phyloP scores from a whole-genome alignment of 2,329 filamentous ascomycete species.

The Trichoderma citrinoviride region DNA sequence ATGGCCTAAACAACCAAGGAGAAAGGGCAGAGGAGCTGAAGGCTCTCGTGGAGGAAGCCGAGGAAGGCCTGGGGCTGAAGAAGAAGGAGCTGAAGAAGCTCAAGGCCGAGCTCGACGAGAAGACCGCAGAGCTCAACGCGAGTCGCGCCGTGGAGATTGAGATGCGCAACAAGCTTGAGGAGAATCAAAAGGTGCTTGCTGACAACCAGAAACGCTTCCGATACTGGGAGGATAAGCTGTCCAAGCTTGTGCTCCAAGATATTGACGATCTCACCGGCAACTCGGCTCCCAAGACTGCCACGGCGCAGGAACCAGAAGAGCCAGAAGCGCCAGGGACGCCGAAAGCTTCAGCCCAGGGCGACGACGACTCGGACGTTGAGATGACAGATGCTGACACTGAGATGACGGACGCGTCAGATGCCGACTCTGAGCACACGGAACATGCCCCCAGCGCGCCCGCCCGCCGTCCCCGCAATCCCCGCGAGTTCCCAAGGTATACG shows the following conservation, averaged over 20 bases:
- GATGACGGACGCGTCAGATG: slow-evolving; percentile 28
- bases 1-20: slow-evolving; percentile 74
- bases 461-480: slow-evolving; percentile 49
- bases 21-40: slow-evolving; percentile 71
- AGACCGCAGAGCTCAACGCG: slow-evolving; percentile 80
- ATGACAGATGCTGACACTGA: slow-evolving; percentile 32
- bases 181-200: slow-evolving; percentile 82
- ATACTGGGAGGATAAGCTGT: slow-evolving; percentile 88
- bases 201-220: slow-evolving; percentile 82
- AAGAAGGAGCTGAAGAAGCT: slow-evolving; percentile 75
- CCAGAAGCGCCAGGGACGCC: slow-evolving; percentile 23
- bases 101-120: slow-evolving; percentile 84
- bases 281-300: slow-evolving; percentile 30
- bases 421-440: slow-evolving; percentile 29
- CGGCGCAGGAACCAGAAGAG: slow-evolving; percentile 29
- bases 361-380: slow-evolving; percentile 35
- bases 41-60: slow-evolving; percentile 74
- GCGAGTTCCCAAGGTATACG: slow-evolving; percentile 75
- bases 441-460: slow-evolving; percentile 28
- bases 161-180: slow-evolving; percentile 97
- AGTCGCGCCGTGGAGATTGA: slow-evolving; percentile 90
- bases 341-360: not conserved
- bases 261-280: slow-evolving; percentile 63
- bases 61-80: slow-evolving; percentile 72
- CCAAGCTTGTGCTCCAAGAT: slow-evolving; percentile 80